These are phyloP conservation scores for Truncatella angustata DNA, from an alignment of 2,329 filamentous ascomycete genomes.

Conservation along the genomic window DNA sequence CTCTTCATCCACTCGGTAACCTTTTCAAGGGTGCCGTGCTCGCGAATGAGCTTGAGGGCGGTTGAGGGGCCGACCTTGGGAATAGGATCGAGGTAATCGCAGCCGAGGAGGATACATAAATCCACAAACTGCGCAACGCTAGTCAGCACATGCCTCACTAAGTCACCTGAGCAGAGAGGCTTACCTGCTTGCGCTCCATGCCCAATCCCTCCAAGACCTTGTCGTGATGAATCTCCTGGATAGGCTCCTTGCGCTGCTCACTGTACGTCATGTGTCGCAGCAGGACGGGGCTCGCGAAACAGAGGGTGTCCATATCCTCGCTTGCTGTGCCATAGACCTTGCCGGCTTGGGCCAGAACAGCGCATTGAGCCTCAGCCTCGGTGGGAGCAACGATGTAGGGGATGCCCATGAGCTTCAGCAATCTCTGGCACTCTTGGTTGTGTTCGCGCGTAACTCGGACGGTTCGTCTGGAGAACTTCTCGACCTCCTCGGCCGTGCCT, in stretches of 20 bases:
- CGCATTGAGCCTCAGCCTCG: conserved; percentile 96
- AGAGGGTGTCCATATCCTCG: conserved; percentile 98
- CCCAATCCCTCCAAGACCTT: conserved; percentile 81
- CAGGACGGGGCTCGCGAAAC: conserved; percentile 89
- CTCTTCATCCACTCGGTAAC: conserved; percentile 79
- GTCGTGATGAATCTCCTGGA: conserved; percentile 88
- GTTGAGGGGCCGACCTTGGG: conserved; percentile 92
- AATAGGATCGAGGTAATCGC: conserved; percentile 95
- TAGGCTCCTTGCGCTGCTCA: conserved; percentile 95
- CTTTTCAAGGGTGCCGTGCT: conserved; percentile 83
- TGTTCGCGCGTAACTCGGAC: conserved; percentile 96
- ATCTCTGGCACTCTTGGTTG: conserved; percentile 87
- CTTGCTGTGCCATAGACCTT: conserved; percentile 97
- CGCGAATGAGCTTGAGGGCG: conserved; percentile 89
- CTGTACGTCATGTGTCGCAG: conserved; percentile 93
- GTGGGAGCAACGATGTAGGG: conserved; percentile 94
- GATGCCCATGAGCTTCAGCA: conserved; percentile 93
- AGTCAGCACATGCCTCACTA: neutral
- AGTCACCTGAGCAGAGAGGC: conserved; percentile 1
- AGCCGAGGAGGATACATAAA: conserved; percentile 94
- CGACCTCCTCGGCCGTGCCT: conserved; percentile 93
- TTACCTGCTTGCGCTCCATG: conserved; percentile 84
- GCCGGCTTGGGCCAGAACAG: conserved; percentile 80
- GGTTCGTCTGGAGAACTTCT: conserved; percentile 93
- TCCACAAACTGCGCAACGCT: conserved; percentile 74